A percentile compares a stretch with the other conserved stretches of the same genome.
phyloP scores from a whole-genome alignment of 768 basidiomycete species.

The Xanthoconium stramineum region DNA sequence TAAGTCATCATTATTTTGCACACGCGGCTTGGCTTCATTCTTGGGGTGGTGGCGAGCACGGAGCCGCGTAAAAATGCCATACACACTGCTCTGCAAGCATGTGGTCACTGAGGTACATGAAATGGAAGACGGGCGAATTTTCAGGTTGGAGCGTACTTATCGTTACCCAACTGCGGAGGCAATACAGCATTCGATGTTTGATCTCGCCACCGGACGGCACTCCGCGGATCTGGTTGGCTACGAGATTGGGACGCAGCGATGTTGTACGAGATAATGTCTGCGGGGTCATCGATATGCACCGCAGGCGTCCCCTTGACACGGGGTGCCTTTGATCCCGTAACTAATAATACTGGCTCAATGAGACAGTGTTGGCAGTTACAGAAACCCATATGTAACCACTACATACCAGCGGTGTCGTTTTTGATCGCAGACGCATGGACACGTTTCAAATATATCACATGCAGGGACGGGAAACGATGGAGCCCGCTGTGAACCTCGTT shows the following conservation, averaged over 20 bases:
- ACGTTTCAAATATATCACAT: constrained; percentile 1
- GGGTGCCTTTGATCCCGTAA: constrained; percentile 12
- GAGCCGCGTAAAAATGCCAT: constrained; percentile 2
- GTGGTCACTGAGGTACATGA: constrained; percentile 7
- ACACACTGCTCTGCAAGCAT: background rate
- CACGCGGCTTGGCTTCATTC: constrained; percentile 7
- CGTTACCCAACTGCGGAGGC: constrained; percentile 8
- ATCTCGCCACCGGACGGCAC: background rate
- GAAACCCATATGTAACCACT: constrained; percentile 4
- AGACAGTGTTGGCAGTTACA: background rate
- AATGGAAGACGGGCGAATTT: constrained; percentile 15
- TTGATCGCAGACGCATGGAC: background rate
- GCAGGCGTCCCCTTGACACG: background rate
- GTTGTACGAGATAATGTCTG: constrained; percentile 10
- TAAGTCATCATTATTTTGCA: background rate
- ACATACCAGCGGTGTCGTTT: background rate
- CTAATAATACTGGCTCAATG: constrained; percentile 7
- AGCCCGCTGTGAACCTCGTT: background rate
- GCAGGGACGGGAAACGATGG: constrained; percentile 9
- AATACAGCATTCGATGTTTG: constrained; percentile 14
- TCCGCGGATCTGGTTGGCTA: constrained; percentile 21
- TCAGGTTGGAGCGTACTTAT: background rate
- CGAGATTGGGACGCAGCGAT: constrained; percentile 5
- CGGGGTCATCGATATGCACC: constrained; percentile 3
- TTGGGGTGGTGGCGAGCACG: constrained; percentile 3